Base-by-base conservation (phyloP, 257 asterid species). In the Pogostemon cablin region DNA sequence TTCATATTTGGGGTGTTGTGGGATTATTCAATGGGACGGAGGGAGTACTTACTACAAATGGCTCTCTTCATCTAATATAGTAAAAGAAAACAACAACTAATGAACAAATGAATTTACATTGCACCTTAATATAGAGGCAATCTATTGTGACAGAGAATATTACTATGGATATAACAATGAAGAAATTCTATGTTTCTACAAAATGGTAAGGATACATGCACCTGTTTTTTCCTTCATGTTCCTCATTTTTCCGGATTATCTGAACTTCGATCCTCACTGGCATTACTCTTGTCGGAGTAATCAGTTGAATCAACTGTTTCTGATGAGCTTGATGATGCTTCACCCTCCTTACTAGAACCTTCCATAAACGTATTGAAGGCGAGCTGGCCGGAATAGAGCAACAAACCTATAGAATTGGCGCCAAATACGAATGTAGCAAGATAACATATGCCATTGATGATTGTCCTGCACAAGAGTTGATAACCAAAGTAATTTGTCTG, bases 381-480 rank as follows among this genome's bases (percentile, higher is more conserved):
- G 75, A 93, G 95, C 72, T 90, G 96, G 15, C 86, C 88, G 1
- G 98, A 90, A 78, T 93, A 93, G 38, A 90, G 86, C 62, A 90
- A 65, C 72, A 93, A 80, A 64, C 98, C 96, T 0, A 93, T 58
- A 72, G 97, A 71, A 68, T 93, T 93, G 78, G 81, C 73, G 17
- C 95, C 97, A 63, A 93, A 93, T 40, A 90, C 89, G 81, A 87
- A 93, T 59, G 98, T 90, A 10, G 97, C 98, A 7, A 93, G 95
- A 83, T 93, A 93, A 69, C 96, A 93, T 71, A 93, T 2, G 11
- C 98, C 98, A 38, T 90, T 93, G 71, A 93, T 69, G 63, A 93
- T 86, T 5, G 98, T 90, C 90, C 98, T 93, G 92, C 72, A 71
- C 37, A 9, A 49, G 8, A 68, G 38, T 70, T 62, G 59, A 43